Base-by-base conservation (phyloP, 129 eudicot genomes). In the Apium graveolens region DNA sequence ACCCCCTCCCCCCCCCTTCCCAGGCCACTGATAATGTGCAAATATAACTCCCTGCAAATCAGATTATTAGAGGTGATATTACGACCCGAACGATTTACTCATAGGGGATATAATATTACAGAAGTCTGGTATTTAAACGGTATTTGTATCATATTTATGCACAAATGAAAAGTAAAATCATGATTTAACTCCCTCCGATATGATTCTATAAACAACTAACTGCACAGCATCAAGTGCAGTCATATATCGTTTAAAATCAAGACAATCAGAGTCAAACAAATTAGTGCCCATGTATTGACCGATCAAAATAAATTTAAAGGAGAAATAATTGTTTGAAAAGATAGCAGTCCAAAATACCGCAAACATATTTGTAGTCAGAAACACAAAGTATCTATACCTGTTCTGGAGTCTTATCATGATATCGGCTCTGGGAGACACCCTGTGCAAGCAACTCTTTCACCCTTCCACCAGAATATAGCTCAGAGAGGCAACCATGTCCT, bases 381-480 rank as follows among this genome's bases (percentile, higher is more conserved):
- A 44, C 48, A 44, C 5, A 57, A 11, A 55, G 32, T 31, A 14
- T 14, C 5, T 31, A 14, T 81, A 94, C 98, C 98, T 94, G 97
- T 84, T 91, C 98, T 29, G 97, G 96, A 34, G 94, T 91, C 87
- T 91, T 91, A 80, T 94, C 98, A 82, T 94, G 98, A 73, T 90
- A 94, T 34, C 98, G 95, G 86, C 89, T 94, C 83, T 94, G 98
- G 44, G 98, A 91, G 39, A 94, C 89, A 70, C 98, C 97, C 78
- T 94, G 98, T 17, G 98, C 98, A 57, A 94, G 94, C 46, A 94
- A 82, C 85, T 94, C 98, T 83, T 92, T 94, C 83, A 94, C 98
- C 82, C 97, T 90, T 26, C 98, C 97, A 86, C 96, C 98, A 43
- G 96, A 91, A 81, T 91, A 91, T 20, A 94, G 79, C 65, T 94